A percentile compares a stretch with the other conserved stretches of the same genome.
These are phyloP conservation scores for Carex scoparia DNA, from an alignment of 176 grass and related monocot species.

Conservation along the genomic window DNA sequence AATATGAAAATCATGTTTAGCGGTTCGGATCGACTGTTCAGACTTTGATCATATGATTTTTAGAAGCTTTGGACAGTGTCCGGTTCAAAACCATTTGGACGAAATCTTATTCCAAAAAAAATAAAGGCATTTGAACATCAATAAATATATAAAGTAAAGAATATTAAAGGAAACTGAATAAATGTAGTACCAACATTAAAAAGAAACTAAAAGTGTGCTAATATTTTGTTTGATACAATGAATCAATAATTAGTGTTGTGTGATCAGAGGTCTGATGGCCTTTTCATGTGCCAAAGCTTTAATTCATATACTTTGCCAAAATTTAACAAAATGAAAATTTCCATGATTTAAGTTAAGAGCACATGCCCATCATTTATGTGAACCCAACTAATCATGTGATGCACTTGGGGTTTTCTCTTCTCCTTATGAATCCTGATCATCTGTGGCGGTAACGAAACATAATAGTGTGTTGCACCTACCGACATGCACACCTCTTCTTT, in stretches of 20 bases:
- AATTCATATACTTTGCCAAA: conserved; percentile 28
- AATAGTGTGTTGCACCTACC: not conserved
- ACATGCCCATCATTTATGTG: conserved; percentile 88
- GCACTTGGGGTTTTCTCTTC: conserved; percentile 36
- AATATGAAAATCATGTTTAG: too few relatives aligned
- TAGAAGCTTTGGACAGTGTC: too few relatives aligned
- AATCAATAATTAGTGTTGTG: conserved; percentile 51
- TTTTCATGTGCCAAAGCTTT: conserved; percentile 24
- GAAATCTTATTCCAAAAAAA: too few relatives aligned
- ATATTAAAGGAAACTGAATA: conserved; percentile 13
- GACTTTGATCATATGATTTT: too few relatives aligned
- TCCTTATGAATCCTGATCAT: conserved; percentile 28
- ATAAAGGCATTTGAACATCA: too few relatives aligned
- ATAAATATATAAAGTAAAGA: not conserved
- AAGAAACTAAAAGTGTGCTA: conserved; percentile 16
- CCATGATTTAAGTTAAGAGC: conserved; percentile 52
- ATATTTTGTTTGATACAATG: conserved; percentile 53
- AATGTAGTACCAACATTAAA: conserved; percentile 4
- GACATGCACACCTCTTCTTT: not conserved
- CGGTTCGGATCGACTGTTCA: too few relatives aligned
- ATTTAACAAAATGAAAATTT: conserved; percentile 40
- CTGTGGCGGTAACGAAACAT: not conserved
- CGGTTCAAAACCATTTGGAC: too few relatives aligned
- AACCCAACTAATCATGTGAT: conserved; percentile 86
- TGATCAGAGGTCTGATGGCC: conserved; percentile 25